Base-by-base conservation (phyloP, 2,329 filamentous ascomycete species). In the Neopestalotiopsis sp. region DNA sequence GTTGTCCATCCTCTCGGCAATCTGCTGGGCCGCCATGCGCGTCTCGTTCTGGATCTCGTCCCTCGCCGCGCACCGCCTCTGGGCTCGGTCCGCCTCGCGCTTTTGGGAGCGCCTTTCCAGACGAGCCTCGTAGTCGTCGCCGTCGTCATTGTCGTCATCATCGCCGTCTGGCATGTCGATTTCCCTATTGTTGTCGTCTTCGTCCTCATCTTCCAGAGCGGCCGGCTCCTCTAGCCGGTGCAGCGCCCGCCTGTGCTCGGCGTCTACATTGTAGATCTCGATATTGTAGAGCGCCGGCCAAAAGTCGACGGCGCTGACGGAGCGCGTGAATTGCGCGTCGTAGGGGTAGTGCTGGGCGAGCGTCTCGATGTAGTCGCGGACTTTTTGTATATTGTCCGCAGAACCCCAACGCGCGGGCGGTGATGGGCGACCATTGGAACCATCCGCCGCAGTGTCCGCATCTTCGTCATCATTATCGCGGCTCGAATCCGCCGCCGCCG, bases 251-350 rank as follows among this genome's bases (percentile, higher is more conserved):
- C 79, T 81, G 75, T 87, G 87, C 82, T 90, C 90, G 61, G 88
- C 84, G 75, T 93, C 88, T 1, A 90, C 84, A 70, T 92, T 89
- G 77, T 94, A 95, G 65, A 97, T 87, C 88, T 96, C 95, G 61
- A 94, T 88, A 63, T 90, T 90, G 73, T 95, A 91, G 82, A 97
- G 88, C 14, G 92, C 92, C 14, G 93, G 90, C 81, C 94, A 95
- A 78, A 98, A 97, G 70, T 94, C 90, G 49, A 92, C 77, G 12
- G 93, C 90, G 72, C 89, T 92, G 57, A 91, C 81, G 3, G 85
- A 81, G 65, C 88, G 81, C 0, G 90, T 89, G 5, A 86, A 84
- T 70, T 84, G 84, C 74, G 88, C 85, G 74, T 90, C 88, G 83
- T 92, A 91, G 6, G 94, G 91, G 79, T 95, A 88, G 76, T 94